These are phyloP conservation scores for Vanderwaltozyma tropicalis DNA, from an alignment of 805 yeast genomes.

Conservation along the genomic window DNA sequence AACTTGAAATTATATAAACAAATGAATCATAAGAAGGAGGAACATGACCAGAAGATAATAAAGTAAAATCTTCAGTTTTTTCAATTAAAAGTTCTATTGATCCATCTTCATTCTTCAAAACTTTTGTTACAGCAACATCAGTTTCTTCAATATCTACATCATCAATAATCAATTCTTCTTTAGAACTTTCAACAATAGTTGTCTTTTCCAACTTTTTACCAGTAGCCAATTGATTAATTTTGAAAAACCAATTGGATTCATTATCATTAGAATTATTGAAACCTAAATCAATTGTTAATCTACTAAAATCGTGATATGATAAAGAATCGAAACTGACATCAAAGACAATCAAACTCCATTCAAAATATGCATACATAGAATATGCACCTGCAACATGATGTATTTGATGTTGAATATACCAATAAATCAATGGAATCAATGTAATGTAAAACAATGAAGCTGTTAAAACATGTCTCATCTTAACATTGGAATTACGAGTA, in stretches of 20 bases:
- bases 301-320: slow-evolving; percentile 59
- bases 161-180: background rate
- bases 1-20: slow-evolving; percentile 28
- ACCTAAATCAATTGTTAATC: slow-evolving; percentile 37
- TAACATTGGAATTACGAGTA: slow-evolving; percentile 37
- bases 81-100: slow-evolving; percentile 16
- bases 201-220: slow-evolving; percentile 1
- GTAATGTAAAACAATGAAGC: slow-evolving; percentile 44
- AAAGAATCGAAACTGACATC: slow-evolving; percentile 82
- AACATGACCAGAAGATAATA: slow-evolving; percentile 5
- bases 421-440: slow-evolving; percentile 82
- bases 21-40: slow-evolving; percentile 17
- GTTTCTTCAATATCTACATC: background rate
- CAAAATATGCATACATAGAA: slow-evolving; percentile 86
- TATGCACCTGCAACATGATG: slow-evolving; percentile 87
- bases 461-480: slow-evolving; percentile 23
- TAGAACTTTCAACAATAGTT: slow-evolving; percentile 3
- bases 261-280: slow-evolving; percentile 10
- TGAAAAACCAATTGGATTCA: slow-evolving; percentile 13
- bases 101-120: slow-evolving; percentile 6
- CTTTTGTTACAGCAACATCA: background rate
- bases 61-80: slow-evolving; percentile 15
- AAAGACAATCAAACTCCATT: slow-evolving; percentile 78
- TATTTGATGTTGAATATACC: slow-evolving; percentile 89
- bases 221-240: slow-evolving; percentile 1